Percentiles rank a stretch among this genome's conserved stretches.
Conservation (phyloP, 2,329 filamentous ascomycete genomes). For the Pseudogymnoascus sp. region DNA sequence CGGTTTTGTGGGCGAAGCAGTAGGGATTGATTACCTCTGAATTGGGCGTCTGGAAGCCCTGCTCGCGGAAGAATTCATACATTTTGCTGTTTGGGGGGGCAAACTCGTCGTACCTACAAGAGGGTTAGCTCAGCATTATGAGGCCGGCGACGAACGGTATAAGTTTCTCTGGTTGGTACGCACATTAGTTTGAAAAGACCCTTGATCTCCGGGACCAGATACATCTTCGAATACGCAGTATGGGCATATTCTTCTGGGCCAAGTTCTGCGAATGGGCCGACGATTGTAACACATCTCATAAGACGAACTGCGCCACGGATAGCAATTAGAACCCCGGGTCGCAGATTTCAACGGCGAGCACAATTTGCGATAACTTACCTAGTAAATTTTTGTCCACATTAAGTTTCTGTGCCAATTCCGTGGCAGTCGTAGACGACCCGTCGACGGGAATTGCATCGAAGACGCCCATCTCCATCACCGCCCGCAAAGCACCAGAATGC, state of each 20-base stretch:
- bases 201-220: conserved; percentile 15
- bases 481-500: conserved; percentile 14
- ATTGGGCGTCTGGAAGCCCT: conserved; percentile 19
- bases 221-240: conserved; percentile 19
- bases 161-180: background rate
- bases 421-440: conserved; percentile 16
- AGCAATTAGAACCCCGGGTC: background rate
- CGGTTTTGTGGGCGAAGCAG: conserved; percentile 22
- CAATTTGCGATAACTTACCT: conserved; percentile 10
- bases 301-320: conserved; percentile 17
- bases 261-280: conserved; percentile 18
- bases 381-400: conserved; percentile 17
- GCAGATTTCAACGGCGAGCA: background rate
- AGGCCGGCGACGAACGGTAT: too few species aligned
- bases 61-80: conserved; percentile 19
- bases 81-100: conserved; percentile 15
- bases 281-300: conserved; percentile 18
- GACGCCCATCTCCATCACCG: conserved; percentile 17
- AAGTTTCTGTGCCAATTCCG: conserved; percentile 15
- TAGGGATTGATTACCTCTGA: conserved; percentile 22
- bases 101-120: conserved; percentile 21
- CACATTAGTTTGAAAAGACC: conserved; percentile 19
- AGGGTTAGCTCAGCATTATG: background rate
- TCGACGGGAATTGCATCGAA: conserved; percentile 21
- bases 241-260: conserved; percentile 20